phyloP scores from a whole-genome alignment of 2,329 filamentous ascomycete genomes.

The Coniosporium tulheliwenetii region DNA sequence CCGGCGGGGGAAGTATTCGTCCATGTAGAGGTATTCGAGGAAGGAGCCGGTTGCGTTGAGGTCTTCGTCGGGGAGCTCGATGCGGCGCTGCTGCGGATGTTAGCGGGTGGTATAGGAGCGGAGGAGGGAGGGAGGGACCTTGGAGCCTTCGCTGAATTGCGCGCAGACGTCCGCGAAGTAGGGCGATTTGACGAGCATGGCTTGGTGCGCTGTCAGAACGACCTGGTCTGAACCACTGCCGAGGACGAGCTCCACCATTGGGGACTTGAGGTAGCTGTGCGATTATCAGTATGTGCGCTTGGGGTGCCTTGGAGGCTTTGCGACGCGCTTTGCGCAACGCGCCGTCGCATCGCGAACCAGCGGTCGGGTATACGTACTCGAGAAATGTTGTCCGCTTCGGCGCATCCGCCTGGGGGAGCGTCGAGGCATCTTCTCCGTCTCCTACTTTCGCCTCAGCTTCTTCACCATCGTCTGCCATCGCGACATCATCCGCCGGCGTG shows the following conservation, averaged over 20 bases:
- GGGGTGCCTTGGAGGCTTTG: slow-evolving; percentile 2
- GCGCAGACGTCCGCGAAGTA: slow-evolving; percentile 52
- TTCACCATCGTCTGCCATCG: slow-evolving; percentile 21
- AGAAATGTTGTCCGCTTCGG: slow-evolving; percentile 27
- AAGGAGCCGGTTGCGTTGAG: slow-evolving; percentile 63
- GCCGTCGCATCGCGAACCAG: no score
- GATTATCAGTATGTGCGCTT: not conserved
- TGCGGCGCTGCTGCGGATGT: slow-evolving; percentile 39
- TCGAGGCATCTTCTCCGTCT: slow-evolving; percentile 6
- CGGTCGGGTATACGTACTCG: slow-evolving; percentile 20
- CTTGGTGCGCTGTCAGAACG: slow-evolving; percentile 65
- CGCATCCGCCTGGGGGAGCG: slow-evolving; percentile 16
- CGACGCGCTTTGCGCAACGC: not conserved
- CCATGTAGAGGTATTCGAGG: slow-evolving; percentile 70
- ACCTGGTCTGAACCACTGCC: slow-evolving; percentile 40
- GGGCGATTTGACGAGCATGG: slow-evolving; percentile 56
- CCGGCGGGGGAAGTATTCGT: slow-evolving; percentile 62
- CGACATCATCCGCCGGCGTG: not conserved
- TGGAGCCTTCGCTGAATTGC: slow-evolving; percentile 43
- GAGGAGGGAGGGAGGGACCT: slow-evolving; percentile 23
- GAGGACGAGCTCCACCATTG: slow-evolving; percentile 29
- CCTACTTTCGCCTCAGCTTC: slow-evolving; percentile 17
- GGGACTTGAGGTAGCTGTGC: slow-evolving; percentile 30
- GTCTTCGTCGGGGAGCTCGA: slow-evolving; percentile 53
- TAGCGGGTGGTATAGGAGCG: slow-evolving; percentile 1